Percentiles rank a stretch among this genome's conserved stretches.
These are phyloP conservation scores for Heteromeles arbutifolia DNA, from an alignment of 306 rosid species.

Conservation along the genomic window DNA sequence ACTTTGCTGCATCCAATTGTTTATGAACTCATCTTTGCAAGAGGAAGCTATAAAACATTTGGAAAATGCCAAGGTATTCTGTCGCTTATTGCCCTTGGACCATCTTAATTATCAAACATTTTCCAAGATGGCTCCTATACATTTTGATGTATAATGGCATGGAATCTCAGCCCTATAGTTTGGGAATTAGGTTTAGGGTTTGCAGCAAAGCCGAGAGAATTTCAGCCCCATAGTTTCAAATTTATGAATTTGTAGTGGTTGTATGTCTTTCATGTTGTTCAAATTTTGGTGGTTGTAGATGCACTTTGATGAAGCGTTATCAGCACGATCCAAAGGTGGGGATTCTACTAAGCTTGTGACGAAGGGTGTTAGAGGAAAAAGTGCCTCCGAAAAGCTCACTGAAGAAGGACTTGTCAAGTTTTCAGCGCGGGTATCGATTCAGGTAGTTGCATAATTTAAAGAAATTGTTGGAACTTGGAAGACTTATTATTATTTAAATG, in stretches of 20 bases:
- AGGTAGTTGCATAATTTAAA: slow-evolving; percentile 45
- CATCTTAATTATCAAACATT: neutral
- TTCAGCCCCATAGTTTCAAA: neutral
- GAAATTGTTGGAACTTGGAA: too few relatives aligned
- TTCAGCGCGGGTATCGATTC: slow-evolving; percentile 81
- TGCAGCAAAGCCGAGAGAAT: neutral
- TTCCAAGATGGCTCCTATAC: neutral
- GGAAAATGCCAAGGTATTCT: slow-evolving; percentile 86
- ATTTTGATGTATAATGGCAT: neutral
- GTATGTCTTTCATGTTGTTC: neutral
- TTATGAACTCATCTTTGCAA: slow-evolving; percentile 72
- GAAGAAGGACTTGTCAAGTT: slow-evolving; percentile 95
- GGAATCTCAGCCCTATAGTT: neutral
- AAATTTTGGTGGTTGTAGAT: slow-evolving; percentile 40
- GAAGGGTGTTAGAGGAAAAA: slow-evolving; percentile 71
- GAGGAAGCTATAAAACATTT: slow-evolving; percentile 93
- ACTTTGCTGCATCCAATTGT: slow-evolving; percentile 95
- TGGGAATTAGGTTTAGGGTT: neutral
- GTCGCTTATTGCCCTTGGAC: neutral
- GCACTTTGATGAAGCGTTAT: slow-evolving; percentile 93
- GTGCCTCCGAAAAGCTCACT: slow-evolving; percentile 76
- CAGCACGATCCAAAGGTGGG: slow-evolving; percentile 78
- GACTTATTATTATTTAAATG: too few relatives aligned
- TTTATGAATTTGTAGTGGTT: neutral
- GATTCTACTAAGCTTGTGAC: slow-evolving; percentile 79